These are phyloP conservation scores for Trematosphaeria pertusa DNA, from an alignment of 2,329 filamentous ascomycete genomes.

Conservation along the genomic window DNA sequence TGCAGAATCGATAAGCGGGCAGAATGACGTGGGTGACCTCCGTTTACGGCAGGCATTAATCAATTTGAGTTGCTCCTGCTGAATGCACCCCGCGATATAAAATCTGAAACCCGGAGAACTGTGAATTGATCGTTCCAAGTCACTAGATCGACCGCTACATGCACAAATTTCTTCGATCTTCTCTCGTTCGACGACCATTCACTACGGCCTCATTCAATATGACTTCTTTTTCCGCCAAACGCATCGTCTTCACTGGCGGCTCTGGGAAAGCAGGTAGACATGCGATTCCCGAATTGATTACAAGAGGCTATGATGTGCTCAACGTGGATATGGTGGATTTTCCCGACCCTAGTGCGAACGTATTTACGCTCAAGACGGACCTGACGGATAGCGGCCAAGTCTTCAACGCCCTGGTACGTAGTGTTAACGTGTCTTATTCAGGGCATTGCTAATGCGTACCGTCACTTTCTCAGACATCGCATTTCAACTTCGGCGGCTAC, in stretches of 20 bases:
- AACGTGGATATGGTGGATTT: conserved; percentile 63
- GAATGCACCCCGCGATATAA: conserved; percentile 10
- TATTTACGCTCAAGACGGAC: conserved; percentile 64
- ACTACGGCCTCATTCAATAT: no score
- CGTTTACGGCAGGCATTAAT: background rate
- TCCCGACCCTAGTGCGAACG: conserved; percentile 49
- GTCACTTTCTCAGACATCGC: no score
- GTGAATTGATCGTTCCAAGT: no score
- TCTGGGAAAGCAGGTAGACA: conserved; percentile 61
- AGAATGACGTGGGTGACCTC: conserved; percentile 17
- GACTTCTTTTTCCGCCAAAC: no score
- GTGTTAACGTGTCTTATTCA: no score
- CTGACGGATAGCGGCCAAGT: conserved; percentile 63
- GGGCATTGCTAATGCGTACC: no score
- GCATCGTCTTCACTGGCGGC: conserved; percentile 56
- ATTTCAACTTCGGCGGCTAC: conserved; percentile 62
- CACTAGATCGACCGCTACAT: background rate
- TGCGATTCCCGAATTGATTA: conserved; percentile 61
- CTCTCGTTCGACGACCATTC: background rate
- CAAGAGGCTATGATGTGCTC: conserved; percentile 59
- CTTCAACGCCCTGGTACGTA: conserved; percentile 52
- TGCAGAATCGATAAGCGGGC: conserved; percentile 17
- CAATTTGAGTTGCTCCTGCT: background rate
- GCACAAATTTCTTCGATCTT: background rate
- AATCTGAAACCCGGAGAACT: conserved; percentile 3